These are phyloP conservation scores for Erysimum cheiri DNA, from an alignment of 441 rosid species.

Conservation along the genomic window DNA sequence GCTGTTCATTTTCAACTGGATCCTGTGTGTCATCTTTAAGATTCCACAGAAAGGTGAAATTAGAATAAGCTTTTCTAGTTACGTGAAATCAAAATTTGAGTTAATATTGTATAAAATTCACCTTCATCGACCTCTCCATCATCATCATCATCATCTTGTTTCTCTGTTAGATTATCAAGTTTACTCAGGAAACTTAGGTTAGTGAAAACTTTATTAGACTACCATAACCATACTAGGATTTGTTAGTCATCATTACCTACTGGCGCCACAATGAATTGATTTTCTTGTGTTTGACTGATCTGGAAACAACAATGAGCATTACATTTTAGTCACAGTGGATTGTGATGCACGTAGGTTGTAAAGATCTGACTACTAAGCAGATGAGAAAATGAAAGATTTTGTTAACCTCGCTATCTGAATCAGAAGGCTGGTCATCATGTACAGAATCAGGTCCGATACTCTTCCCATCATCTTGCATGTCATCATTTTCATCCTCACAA, in stretches of 20 bases:
- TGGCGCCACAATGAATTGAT: constrained; percentile 61
- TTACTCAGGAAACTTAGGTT: constrained; percentile 41
- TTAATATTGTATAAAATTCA: constrained; percentile 27
- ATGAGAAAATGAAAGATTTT: constrained; percentile 12
- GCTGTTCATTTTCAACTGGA: constrained; percentile 80
- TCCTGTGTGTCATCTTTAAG: constrained; percentile 76
- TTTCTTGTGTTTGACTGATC: constrained; percentile 68
- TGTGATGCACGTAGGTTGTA: constrained; percentile 16
- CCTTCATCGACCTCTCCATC: constrained; percentile 70
- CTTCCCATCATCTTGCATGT: constrained; percentile 68
- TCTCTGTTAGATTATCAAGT: constrained; percentile 54
- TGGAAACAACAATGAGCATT: constrained; percentile 46
- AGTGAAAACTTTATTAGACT: constrained; percentile 13
- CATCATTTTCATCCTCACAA: constrained; percentile 86
- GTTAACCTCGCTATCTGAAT: constrained; percentile 81
- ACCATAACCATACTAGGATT: constrained; percentile 1
- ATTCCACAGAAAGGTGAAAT: constrained; percentile 22
- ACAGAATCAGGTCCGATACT: constrained; percentile 69
- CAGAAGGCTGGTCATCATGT: constrained; percentile 64
- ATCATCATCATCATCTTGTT: constrained; percentile 57
- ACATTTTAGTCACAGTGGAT: constrained; percentile 8
- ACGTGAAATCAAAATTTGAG: background rate
- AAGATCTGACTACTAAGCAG: constrained; percentile 11
- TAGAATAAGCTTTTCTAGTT: constrained; percentile 9
- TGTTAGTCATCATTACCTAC: constrained; percentile 58